phyloP scores from a whole-genome alignment of 495 filamentous ascomycete species.

The Aspergillus avenaceus region DNA sequence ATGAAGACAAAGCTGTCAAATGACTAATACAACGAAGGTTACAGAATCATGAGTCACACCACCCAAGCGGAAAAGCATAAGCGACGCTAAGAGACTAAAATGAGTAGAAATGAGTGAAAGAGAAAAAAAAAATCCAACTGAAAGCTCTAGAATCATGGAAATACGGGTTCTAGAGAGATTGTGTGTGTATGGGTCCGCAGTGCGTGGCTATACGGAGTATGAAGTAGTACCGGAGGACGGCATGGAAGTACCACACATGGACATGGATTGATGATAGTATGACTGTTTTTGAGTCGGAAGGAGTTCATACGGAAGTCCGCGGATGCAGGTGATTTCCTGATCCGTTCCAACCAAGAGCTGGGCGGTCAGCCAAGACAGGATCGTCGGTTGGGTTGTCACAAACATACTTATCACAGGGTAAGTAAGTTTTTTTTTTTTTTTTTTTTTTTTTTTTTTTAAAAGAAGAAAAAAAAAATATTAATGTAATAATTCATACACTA shows the following conservation, averaged over 20 bases:
- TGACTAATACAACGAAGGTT: not conserved
- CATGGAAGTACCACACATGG: not conserved
- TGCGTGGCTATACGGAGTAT: conserved; percentile 1
- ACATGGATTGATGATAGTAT: too few species aligned
- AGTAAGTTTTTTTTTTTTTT: not conserved
- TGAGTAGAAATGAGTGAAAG: not conserved
- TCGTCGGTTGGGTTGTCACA: conserved; percentile 24
- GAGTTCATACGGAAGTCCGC: conserved; percentile 26
- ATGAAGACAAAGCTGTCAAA: not conserved
- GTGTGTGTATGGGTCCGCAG: not conserved
- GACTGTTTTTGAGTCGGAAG: not conserved
- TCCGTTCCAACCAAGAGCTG: conserved; percentile 6
- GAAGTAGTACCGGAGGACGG: not conserved
- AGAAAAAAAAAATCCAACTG: not conserved
- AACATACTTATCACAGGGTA: conserved; percentile 3
- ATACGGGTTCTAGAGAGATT: not conserved
- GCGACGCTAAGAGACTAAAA: not conserved
- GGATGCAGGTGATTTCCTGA: conserved; percentile 19
- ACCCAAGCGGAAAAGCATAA: not conserved
- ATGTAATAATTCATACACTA: not conserved
- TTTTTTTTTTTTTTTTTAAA: not conserved
- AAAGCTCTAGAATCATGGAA: not conserved
- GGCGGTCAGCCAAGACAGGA: conserved; percentile 19
- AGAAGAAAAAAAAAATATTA: not conserved
- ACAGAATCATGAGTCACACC: not conserved